Conservation (phyloP, 2,329 filamentous ascomycete genomes). For the Microcyclosporella mali region DNA sequence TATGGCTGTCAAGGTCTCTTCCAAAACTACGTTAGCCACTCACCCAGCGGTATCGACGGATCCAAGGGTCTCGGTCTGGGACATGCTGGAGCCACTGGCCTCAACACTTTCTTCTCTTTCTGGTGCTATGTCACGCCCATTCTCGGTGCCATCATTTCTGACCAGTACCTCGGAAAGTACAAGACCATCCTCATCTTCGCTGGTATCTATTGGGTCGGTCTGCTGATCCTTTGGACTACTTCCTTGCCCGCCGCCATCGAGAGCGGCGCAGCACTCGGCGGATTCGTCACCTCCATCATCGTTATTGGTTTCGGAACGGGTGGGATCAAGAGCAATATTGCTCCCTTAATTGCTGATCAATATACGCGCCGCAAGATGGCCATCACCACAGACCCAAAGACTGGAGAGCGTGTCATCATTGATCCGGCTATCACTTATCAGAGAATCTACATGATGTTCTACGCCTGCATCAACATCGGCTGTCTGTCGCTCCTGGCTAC, state of each 20-base stretch:
- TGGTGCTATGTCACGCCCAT: conserved; percentile 46
- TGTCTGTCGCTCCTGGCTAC: conserved; percentile 61
- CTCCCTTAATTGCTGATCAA: conserved; percentile 46
- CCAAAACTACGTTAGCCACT: conserved; percentile 46
- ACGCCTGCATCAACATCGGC: conserved; percentile 68
- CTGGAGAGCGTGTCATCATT: conserved; percentile 42
- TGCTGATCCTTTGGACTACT: conserved; percentile 60
- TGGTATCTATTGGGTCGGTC: conserved; percentile 58
- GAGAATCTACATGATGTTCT: conserved; percentile 58
- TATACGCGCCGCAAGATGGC: conserved; percentile 38
- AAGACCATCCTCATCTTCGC: conserved; percentile 63
- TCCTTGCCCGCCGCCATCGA: conserved; percentile 59
- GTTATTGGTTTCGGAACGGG: conserved; percentile 71
- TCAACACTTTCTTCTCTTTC: conserved; percentile 45
- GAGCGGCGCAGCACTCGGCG: conserved; percentile 54
- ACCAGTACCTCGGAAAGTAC: conserved; percentile 64
- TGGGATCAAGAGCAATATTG: conserved; percentile 75
- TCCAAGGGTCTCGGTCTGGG: conserved; percentile 37
- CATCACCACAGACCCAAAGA: conserved; percentile 34
- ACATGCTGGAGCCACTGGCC: conserved; percentile 36
- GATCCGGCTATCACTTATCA: conserved; percentile 44
- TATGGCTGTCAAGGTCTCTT: conserved; percentile 40
- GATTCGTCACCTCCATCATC: conserved; percentile 58
- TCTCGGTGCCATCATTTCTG: conserved; percentile 50
- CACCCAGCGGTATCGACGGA: conserved; percentile 34